These are phyloP conservation scores for Fusarium verticillioides DNA, from an alignment of 2,329 filamentous ascomycete genomes.

Conservation along the genomic window DNA sequence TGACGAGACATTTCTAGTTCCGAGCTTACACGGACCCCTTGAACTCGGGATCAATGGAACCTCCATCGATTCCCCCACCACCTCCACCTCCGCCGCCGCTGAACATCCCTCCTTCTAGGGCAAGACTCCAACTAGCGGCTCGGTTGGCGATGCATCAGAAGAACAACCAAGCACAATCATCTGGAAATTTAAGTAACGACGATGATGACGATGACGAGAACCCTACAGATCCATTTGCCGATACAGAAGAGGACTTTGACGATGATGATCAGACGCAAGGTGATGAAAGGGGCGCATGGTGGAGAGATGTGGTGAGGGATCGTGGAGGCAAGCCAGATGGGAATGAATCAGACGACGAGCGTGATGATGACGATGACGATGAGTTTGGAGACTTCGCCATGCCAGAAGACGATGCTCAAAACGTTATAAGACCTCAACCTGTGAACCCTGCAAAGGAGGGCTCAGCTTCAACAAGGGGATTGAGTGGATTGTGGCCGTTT, in stretches of 20 bases:
- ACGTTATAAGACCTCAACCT: constrained; percentile 64
- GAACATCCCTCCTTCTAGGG: constrained; percentile 87
- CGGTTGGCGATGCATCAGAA: constrained; percentile 82
- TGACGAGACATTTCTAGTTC: constrained; percentile 57
- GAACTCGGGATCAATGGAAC: constrained; percentile 62
- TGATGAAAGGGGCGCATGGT: constrained; percentile 58
- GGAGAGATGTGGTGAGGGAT: constrained; percentile 55
- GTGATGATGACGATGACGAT: constrained; percentile 68
- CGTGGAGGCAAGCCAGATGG: constrained; percentile 57
- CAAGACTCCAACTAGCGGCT: constrained; percentile 89
- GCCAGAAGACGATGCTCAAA: constrained; percentile 62
- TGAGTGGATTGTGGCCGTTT: constrained; percentile 70
- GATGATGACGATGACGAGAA: constrained; percentile 56
- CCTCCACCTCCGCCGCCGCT: constrained; percentile 80
- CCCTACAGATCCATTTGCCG: constrained; percentile 59
- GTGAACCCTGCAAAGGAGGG: constrained; percentile 61
- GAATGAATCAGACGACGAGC: constrained; percentile 61
- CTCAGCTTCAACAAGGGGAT: constrained; percentile 46
- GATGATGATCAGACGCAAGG: constrained; percentile 54
- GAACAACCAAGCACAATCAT: constrained; percentile 62
- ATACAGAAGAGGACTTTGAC: constrained; percentile 65
- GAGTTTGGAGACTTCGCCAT: constrained; percentile 77
- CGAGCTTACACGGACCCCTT: constrained; percentile 68
- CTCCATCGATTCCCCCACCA: constrained; percentile 68
- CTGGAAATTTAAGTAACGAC: constrained; percentile 53